A percentile compares a stretch with the other conserved stretches of the same genome.
These are phyloP conservation scores for Aspergillus candidus DNA, from an alignment of 2,329 filamentous ascomycete genomes.

Conservation along the genomic window DNA sequence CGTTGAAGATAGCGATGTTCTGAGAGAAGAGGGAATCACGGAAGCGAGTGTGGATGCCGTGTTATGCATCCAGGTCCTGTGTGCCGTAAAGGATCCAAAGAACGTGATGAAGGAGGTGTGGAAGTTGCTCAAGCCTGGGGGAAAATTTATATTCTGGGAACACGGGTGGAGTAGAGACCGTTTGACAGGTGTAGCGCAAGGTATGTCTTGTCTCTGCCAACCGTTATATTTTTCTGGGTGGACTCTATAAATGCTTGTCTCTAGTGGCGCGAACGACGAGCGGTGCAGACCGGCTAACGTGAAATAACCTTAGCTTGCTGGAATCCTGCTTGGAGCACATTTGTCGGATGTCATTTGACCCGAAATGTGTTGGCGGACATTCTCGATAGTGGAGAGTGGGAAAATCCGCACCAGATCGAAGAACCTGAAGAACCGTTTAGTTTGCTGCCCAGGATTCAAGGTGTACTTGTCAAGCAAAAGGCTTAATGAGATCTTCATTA, in stretches of 20 bases:
- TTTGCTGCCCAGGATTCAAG: slow-evolving; percentile 14
- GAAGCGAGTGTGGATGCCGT: slow-evolving; percentile 35
- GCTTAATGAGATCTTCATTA: not conserved
- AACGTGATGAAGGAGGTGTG: slow-evolving; percentile 27
- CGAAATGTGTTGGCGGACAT: slow-evolving; percentile 16
- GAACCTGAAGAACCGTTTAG: slow-evolving; percentile 11
- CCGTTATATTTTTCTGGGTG: not conserved
- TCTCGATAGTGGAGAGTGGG: slow-evolving; percentile 15
- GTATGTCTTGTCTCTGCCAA: slow-evolving; percentile 29
- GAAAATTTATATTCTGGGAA: slow-evolving; percentile 45
- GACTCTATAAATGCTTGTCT: not conserved
- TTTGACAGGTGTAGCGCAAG: slow-evolving; percentile 23
- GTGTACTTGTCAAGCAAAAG: slow-evolving; percentile 17
- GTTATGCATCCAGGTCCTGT: slow-evolving; percentile 41
- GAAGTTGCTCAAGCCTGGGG: slow-evolving; percentile 42
- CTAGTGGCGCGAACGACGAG: not conserved
- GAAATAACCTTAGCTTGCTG: slow-evolving; percentile 10
- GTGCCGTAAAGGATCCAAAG: slow-evolving; percentile 29
- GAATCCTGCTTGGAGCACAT: slow-evolving; percentile 17
- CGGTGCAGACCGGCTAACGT: slow-evolving; percentile 4
- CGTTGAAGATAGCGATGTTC: slow-evolving; percentile 36
- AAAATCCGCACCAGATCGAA: slow-evolving; percentile 15
- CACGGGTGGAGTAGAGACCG: slow-evolving; percentile 23
- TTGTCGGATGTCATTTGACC: slow-evolving; percentile 15
- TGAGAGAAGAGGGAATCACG: slow-evolving; percentile 33